Evolutionary conservation across 768 basidiomycete species (phyloP), one percentile per base, ranked within the genome.

Genomic region (Phanerochaete sordida): DNA sequence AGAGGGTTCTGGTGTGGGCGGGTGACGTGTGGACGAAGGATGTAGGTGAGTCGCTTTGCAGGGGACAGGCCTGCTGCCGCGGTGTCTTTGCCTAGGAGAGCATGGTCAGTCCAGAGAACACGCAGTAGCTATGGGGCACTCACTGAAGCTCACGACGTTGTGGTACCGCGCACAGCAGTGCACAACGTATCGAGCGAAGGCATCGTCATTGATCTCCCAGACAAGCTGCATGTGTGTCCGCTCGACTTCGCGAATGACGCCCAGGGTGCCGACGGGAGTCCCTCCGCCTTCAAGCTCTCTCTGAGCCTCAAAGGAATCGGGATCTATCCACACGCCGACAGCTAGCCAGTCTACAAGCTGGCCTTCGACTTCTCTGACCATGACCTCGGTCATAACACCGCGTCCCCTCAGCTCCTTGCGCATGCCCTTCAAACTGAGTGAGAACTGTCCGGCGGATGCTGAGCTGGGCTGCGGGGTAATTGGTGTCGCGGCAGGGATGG

Each of bases 161-260:
- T 92, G 84, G 72, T 87, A 93, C 37, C 91, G 78, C 44, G 90
- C 90, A 60, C 88, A 86, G 64, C 91, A 93, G 64, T 94, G 91
- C 6, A 93, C 84, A 48, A 93, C 82, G 66, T 90, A 93, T 31
- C 91, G 80, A 28, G 87, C 84, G 74, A 91, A 93, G 0, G 84
- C 78, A 66, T 91, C 88, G 58, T 87, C 81, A 5, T 76, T 66
- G 60, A 88, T 84, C n/a, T 76, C 79, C 91, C 91, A 93, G 3
- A 92, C 78, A 21, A 93, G 78, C 69, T 85, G 82, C 12, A 82
- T 72, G 0, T 88, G 84, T 7, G 86, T 85, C 24, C 89, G 76
- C 3, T 79, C 79, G 13, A 93, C 76, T 66, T 93, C 90, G n/a
- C 75, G 72, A 26, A 93, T 80, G 11, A 78, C 75, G 6, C 79